Base-by-base conservation (phyloP, 441 rosid genomes). In the Erodium moschatum region DNA sequence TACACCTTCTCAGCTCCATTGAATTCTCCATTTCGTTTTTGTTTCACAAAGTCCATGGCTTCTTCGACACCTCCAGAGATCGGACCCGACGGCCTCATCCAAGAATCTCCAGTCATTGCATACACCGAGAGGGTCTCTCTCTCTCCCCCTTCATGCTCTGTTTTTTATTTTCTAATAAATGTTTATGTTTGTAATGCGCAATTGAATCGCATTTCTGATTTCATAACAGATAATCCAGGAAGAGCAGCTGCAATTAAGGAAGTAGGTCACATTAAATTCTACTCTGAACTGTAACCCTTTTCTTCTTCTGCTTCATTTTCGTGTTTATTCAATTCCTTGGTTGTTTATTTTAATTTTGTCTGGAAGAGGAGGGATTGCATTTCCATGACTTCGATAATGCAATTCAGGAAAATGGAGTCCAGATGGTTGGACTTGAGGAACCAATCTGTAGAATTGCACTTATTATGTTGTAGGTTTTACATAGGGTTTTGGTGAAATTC, bases 61-160 rank as follows among this genome's bases (percentile, higher is more conserved):
- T 42, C 50, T 24, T 42, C 50, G 50, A 77, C 70, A 69, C 82
- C 86, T 35, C 50, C 12, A 10, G 86, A 87, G 90, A 91, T 94
- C 80, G 97, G 97, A 13, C 86, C 97, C 69, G 97, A 89, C 67
- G 97, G 97, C 64, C 82, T 94, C 73, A 71, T 95, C 10, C 73
- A 86, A 71, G 96, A 94, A 85, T 83, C 93, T 35, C 88, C 91
- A 9, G 84, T 87, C 77, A 83, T 91, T 73, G 85, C 96, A 74
- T 94, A 91, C 78, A 94, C 97, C 7, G 97, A 89, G 84, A 87
- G 84, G 96, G 97, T 89, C 42, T 65, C 10, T 69, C 48, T 5
- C 68, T 44, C 71, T 21, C 60, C 27, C 0, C 27, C 27, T 2
- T 64, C 18, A 67, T 5, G 66, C 40, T 63, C 24, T 67, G 20